Evolutionary conservation across 2,329 filamentous ascomycete species (phyloP).

Genomic region (Metarhizium rileyi): DNA sequence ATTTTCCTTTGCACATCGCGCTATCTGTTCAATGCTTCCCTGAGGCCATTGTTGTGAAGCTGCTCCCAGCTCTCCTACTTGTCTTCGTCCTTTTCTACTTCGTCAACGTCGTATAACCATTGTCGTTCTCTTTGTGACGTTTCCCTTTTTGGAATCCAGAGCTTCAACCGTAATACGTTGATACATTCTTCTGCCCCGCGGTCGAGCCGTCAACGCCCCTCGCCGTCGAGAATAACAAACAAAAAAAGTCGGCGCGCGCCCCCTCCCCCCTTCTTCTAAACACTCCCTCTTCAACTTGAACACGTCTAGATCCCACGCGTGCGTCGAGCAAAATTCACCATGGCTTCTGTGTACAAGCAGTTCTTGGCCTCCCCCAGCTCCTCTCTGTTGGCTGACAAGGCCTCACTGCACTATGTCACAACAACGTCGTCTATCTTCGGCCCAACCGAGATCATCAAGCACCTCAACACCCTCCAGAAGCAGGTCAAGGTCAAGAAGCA

Average conservation of each 20-base stretch:
- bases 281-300: not conserved
- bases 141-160: too few relatives aligned
- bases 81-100: not conserved
- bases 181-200: not conserved
- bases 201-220: not conserved
- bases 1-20: too few relatives aligned
- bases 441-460: conserved; percentile 69
- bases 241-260: not conserved
- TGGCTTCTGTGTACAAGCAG: conserved; percentile 53
- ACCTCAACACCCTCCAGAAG: conserved; percentile 61
- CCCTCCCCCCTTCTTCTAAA: not conserved
- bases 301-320: not conserved
- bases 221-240: conserved; percentile 3
- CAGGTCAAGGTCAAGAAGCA: conserved; percentile 77
- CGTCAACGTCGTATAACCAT: not conserved
- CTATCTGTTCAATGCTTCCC: too few relatives aligned
- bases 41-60: too few relatives aligned
- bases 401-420: conserved; percentile 78
- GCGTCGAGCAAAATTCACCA: conserved; percentile 13
- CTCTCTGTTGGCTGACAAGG: conserved; percentile 52
- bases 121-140: too few relatives aligned
- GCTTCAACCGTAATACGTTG: too few relatives aligned
- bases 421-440: conserved; percentile 69
- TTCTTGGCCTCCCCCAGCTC: conserved; percentile 60
- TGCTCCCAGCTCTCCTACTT: too few relatives aligned